Evolutionary conservation across 2,329 filamentous ascomycete genomes (phyloP).

Genomic region (Colletotrichum shisoi): DNA sequence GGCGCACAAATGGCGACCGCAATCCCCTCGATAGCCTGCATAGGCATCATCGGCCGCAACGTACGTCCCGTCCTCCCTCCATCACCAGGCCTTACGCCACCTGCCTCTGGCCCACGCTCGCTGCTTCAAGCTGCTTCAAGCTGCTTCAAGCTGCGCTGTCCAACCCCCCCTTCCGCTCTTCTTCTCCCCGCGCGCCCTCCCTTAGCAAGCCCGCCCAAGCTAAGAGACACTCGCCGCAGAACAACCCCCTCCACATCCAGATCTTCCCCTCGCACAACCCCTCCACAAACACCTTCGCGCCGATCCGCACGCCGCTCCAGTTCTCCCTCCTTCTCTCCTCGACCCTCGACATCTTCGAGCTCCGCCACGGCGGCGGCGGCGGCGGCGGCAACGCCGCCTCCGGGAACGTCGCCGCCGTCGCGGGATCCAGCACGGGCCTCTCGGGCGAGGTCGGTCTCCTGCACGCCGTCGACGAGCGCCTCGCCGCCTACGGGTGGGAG

Average conservation of each 20-base stretch:
- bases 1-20: conserved; percentile 61
- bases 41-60: conserved; percentile 92
- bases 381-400: conserved; percentile 68
- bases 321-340: conserved; percentile 91
- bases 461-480: conserved; percentile 90
- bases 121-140: neutral
- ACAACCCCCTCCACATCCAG: conserved; percentile 93
- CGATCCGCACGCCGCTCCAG: conserved; percentile 78
- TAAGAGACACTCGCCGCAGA: conserved; percentile 61
- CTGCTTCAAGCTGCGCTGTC: neutral
- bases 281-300: conserved; percentile 59
- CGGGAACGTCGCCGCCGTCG: conserved; percentile 34
- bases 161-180: neutral
- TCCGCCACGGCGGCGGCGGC: conserved; percentile 76
- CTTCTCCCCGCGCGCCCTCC: neutral
- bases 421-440: conserved; percentile 50
- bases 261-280: conserved; percentile 80
- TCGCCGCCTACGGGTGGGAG: conserved; percentile 94
- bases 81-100: neutral
- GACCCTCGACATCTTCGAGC: conserved; percentile 92
- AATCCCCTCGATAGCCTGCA: conserved; percentile 85
- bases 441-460: conserved; percentile 90
- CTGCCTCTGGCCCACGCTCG: neutral
- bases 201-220: conserved; percentile 18
- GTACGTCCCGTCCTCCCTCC: conserved; percentile 59